Evolutionary conservation across 257 asterid genomes (phyloP), one percentile per base, ranked within the genome.

Genomic region (Haberlea rhodopensis): DNA sequence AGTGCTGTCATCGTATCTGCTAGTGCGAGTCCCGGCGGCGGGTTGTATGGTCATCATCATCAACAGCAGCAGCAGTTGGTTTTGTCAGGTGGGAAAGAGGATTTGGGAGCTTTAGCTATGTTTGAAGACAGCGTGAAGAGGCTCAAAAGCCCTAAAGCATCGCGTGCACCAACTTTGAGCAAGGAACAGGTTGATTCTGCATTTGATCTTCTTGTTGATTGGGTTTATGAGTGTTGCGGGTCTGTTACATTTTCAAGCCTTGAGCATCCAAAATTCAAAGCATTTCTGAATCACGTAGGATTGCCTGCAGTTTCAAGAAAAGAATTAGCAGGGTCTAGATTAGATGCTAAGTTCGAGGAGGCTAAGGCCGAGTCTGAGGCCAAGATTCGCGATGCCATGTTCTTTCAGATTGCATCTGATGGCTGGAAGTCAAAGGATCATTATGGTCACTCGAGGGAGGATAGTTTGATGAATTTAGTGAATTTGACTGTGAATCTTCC

Each of bases 71-170:
- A 70, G 70, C 96, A 84, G 53, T 46, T 81, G 80, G 78, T 83
- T 66, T 67, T 94, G 40, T 90, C 97, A 1, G 99, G 99, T 27
- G 99, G 99, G 25, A 90, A 90, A 65, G 99, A 86, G 62, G 99
- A 94, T 71, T 82, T 94, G 57, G 92, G 95, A 0, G 90, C 97
- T 24, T 68, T 94, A 8, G 99, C 96, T 13, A 87, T 77, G 90
- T 58, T 94, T 60, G 91, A 94, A 63, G 95, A 90, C 43, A 87
- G 96, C 61, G 99, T 94, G 67, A 90, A 94, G 76, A 76, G 87
- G 56, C 77, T 94, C 10, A 94, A 90, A 64, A 87, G 97, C 70
- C 99, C 99, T 0, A 94, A 86, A 68, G 51, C 95, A 9, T 83
- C 86, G 2, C 76, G 81, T 18, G 84, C 81, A 20, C 90, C 87